phyloP scores from a whole-genome alignment of 1,139 yeast genomes.

The Pichia sp. region DNA sequence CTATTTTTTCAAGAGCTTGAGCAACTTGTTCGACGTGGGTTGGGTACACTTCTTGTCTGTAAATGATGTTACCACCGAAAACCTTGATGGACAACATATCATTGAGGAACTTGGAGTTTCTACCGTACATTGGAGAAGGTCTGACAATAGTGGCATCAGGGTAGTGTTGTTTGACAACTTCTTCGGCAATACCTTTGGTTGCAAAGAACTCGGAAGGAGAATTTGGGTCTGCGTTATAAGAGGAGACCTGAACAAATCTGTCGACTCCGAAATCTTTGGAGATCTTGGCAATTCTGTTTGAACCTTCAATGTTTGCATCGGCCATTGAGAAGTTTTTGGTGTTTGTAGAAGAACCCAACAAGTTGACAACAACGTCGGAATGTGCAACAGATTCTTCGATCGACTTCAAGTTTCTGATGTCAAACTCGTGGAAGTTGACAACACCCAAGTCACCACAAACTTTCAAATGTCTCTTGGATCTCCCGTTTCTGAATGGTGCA shows the following conservation, averaged over 20 bases:
- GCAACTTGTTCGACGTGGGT: conserved; percentile 80
- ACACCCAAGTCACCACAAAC: conserved; percentile 87
- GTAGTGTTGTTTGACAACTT: conserved; percentile 57
- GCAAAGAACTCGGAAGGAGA: conserved; percentile 70
- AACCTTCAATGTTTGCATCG: conserved; percentile 75
- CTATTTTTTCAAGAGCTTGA: conserved; percentile 70
- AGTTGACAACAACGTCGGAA: conserved; percentile 78
- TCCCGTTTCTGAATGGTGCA: conserved; percentile 76
- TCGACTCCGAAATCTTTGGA: conserved; percentile 70
- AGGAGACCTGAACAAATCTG: conserved; percentile 72
- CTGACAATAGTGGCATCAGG: conserved; percentile 84
- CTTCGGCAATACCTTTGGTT: conserved; percentile 78
- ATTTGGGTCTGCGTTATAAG: conserved; percentile 69
- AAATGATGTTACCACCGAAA: conserved; percentile 49
- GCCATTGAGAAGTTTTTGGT: conserved; percentile 82
- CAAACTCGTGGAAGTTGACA: conserved; percentile 79
- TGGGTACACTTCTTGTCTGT: conserved; percentile 61
- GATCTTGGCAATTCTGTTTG: conserved; percentile 74
- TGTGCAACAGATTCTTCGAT: conserved; percentile 76
- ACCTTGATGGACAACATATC: conserved; percentile 48
- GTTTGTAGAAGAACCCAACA: conserved; percentile 72
- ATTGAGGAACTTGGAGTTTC: conserved; percentile 69
- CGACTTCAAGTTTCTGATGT: conserved; percentile 70
- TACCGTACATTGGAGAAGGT: conserved; percentile 79
- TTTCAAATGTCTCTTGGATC: conserved; percentile 74